phyloP scores from a whole-genome alignment of 345 rosid genomes.

The Streptanthus diversifolius region DNA sequence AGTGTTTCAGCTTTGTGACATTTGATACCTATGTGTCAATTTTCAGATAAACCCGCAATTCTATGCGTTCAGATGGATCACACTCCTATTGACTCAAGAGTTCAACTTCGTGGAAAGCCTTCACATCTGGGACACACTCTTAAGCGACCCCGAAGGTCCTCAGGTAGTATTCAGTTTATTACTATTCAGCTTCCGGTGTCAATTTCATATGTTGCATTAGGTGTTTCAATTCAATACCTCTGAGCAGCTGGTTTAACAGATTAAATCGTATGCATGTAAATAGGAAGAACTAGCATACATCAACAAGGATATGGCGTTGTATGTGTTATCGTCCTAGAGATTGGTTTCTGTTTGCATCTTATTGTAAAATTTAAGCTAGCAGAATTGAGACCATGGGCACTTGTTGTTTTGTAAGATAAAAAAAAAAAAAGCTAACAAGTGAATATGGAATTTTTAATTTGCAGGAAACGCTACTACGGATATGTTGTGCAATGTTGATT shows the following conservation, averaged over 20 bases:
- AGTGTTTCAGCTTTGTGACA: not conserved
- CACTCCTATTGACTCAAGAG: conserved; percentile 93
- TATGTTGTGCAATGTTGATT: conserved; percentile 37
- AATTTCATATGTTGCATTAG: not conserved
- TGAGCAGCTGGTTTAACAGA: not conserved
- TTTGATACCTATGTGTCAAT: conserved; percentile 1
- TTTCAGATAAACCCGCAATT: conserved; percentile 95
- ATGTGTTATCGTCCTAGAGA: not conserved
- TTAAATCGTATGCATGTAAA: not conserved
- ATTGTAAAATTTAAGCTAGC: not conserved
- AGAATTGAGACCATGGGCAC: not conserved
- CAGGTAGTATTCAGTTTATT: conserved; percentile 48
- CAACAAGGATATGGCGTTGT: not conserved
- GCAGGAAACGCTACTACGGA: conserved; percentile 33
- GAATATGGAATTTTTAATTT: not conserved
- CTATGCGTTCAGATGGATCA: conserved; percentile 99
- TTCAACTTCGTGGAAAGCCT: conserved; percentile 88
- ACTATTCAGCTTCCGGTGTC: not conserved
- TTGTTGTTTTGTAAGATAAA: not conserved
- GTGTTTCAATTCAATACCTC: not conserved
- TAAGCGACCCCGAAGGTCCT: conserved; percentile 93
- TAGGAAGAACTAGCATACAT: not conserved
- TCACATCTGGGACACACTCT: conserved; percentile 91
- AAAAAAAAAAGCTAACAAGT: not conserved
- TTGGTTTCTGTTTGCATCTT: not conserved